phyloP scores from a whole-genome alignment of 768 basidiomycete genomes.

The Amanita rubescens region DNA sequence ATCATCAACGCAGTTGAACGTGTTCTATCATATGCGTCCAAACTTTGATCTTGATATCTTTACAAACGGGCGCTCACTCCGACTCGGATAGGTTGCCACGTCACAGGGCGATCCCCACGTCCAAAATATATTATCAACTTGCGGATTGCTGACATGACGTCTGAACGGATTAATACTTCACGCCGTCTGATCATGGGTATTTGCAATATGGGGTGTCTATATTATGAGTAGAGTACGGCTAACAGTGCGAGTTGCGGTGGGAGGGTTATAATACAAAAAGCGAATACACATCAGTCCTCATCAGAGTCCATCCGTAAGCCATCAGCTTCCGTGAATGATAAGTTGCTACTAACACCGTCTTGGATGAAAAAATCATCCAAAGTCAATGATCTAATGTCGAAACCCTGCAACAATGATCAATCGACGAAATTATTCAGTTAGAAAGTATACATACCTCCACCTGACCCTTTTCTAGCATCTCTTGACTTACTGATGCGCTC shows the following conservation, averaged over 20 bases:
- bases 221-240: conserved; percentile 26
- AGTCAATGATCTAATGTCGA: conserved; percentile 65
- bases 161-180: no score
- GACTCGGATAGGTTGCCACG: no score
- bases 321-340: conserved; percentile 23
- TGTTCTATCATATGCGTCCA: no score
- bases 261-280: conserved; percentile 16
- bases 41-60: no score
- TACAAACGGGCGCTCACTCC: no score
- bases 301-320: conserved; percentile 17
- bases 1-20: no score
- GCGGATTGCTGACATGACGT: no score
- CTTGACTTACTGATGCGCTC: conserved; percentile 33
- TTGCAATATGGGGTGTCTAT: conserved; percentile 17
- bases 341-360: conserved; percentile 32
- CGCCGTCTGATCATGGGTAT: no score
- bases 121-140: no score
- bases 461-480: conserved; percentile 40
- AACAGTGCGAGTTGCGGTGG: conserved; percentile 6
- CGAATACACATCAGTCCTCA: conserved; percentile 4
- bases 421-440: background rate
- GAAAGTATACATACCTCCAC: conserved; percentile 28
- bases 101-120: no score
- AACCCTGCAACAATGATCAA: conserved; percentile 46
- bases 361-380: conserved; percentile 58